phyloP scores from a whole-genome alignment of 2,329 filamentous ascomycete species.

The Beauveria scarabaeidicola region DNA sequence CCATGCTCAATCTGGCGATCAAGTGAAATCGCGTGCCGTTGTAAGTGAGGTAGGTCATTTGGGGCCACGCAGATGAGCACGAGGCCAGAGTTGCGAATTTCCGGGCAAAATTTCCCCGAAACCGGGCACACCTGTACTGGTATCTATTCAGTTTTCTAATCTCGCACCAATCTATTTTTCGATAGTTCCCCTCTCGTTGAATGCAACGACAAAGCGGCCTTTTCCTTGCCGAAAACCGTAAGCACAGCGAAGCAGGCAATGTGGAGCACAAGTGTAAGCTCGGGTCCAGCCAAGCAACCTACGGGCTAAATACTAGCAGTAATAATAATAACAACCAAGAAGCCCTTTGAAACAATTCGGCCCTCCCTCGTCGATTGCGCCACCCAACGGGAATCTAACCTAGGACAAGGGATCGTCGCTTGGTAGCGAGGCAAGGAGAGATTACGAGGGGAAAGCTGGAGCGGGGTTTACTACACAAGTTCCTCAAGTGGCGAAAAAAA shows the following conservation, averaged over 20 bases:
- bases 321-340: no score
- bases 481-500: no score
- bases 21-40: not conserved
- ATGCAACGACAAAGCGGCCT: not conserved
- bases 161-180: not conserved
- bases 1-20: no score
- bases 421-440: no score
- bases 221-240: conserved; percentile 2
- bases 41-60: not conserved
- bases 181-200: not conserved
- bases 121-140: not conserved
- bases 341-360: not conserved
- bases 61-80: not conserved
- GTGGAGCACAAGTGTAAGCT: not conserved
- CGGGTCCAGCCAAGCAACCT: not conserved
- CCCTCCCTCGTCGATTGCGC: no score
- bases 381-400: no score
- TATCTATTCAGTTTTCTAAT: not conserved
- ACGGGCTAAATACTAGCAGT: no score
- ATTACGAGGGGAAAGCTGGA: no score
- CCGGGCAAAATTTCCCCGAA: not conserved
- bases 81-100: not conserved
- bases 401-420: no score
- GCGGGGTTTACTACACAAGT: no score
- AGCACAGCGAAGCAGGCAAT: conserved; percentile 3